These are phyloP conservation scores for Nakazawaea wyomingensis DNA, from an alignment of 805 yeast species.

Conservation along the genomic window DNA sequence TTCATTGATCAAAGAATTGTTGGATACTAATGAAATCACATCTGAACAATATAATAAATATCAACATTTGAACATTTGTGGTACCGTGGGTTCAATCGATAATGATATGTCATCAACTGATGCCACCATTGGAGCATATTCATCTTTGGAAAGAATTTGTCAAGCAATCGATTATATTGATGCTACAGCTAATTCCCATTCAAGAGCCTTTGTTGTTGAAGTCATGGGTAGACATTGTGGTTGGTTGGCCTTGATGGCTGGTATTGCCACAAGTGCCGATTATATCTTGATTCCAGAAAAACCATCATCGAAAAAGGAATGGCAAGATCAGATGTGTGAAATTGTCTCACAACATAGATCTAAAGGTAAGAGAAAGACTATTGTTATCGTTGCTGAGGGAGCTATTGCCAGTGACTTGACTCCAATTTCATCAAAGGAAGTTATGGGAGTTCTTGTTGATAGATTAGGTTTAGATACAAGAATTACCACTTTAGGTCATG, in stretches of 20 bases:
- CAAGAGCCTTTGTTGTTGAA: slow-evolving; percentile 78
- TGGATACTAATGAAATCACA: slow-evolving; percentile 39
- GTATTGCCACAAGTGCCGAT: slow-evolving; percentile 76
- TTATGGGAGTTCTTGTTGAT: slow-evolving; percentile 57
- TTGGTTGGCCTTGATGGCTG: slow-evolving; percentile 81
- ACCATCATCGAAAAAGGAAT: slow-evolving; percentile 57
- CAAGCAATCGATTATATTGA: slow-evolving; percentile 76
- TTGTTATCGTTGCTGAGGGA: slow-evolving; percentile 80
- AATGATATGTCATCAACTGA: slow-evolving; percentile 84
- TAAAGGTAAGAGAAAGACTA: slow-evolving; percentile 73
- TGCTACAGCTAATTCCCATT: slow-evolving; percentile 79
- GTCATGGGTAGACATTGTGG: slow-evolving; percentile 92
- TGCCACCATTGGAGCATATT: slow-evolving; percentile 76
- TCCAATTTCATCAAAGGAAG: slow-evolving; percentile 63
- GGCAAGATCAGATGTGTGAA: slow-evolving; percentile 65
- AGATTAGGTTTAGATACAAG: slow-evolving; percentile 71
- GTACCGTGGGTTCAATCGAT: slow-evolving; percentile 79
- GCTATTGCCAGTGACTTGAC: slow-evolving; percentile 66
- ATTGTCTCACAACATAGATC: slow-evolving; percentile 60
- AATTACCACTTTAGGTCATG: slow-evolving; percentile 74
- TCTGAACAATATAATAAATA: slow-evolving; percentile 40
- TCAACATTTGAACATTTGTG: slow-evolving; percentile 61
- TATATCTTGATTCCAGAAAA: slow-evolving; percentile 76
- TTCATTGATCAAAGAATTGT: slow-evolving; percentile 54
- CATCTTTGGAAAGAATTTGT: slow-evolving; percentile 71